These are phyloP conservation scores for Boletus rubropictus DNA, from an alignment of 768 basidiomycete species.

Conservation along the genomic window DNA sequence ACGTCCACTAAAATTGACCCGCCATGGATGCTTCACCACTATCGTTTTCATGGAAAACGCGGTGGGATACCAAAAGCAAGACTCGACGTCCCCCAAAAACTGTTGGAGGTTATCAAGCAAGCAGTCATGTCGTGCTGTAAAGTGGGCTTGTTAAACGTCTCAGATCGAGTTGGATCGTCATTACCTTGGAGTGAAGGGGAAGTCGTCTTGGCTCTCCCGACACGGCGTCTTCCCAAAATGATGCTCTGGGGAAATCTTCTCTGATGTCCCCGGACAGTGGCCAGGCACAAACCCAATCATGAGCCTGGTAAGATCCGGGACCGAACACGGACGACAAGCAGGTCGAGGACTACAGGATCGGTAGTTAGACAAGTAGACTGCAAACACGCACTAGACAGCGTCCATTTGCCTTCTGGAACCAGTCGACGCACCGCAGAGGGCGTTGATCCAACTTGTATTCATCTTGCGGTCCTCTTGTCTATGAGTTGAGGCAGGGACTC, in stretches of 20 bases:
- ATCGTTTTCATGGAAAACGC: not conserved
- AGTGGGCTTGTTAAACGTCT: too few species aligned
- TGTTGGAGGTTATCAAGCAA: not conserved
- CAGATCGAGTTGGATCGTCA: too few species aligned
- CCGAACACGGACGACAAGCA: not conserved
- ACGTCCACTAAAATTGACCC: not conserved
- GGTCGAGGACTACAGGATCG: not conserved
- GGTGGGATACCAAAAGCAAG: too few species aligned
- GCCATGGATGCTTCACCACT: not conserved
- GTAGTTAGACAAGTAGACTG: not conserved
- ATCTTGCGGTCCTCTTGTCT: not conserved
- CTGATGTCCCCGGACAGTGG: not conserved
- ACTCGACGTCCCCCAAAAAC: too few species aligned
- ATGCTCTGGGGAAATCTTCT: not conserved
- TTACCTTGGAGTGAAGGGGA: not conserved
- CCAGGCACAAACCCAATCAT: not conserved
- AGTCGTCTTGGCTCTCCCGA: not conserved
- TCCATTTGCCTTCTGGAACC: too few species aligned
- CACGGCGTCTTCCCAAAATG: too few species aligned
- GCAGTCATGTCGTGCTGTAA: too few species aligned
- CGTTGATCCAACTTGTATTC: not conserved
- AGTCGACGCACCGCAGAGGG: not conserved
- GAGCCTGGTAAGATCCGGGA: too few species aligned
- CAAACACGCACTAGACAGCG: not conserved
- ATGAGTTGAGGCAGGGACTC: too few species aligned